Percentiles rank a stretch among this genome's conserved stretches.
Conservation (phyloP, 2,329 filamentous ascomycete species). For the Fusarium abutilonis region DNA sequence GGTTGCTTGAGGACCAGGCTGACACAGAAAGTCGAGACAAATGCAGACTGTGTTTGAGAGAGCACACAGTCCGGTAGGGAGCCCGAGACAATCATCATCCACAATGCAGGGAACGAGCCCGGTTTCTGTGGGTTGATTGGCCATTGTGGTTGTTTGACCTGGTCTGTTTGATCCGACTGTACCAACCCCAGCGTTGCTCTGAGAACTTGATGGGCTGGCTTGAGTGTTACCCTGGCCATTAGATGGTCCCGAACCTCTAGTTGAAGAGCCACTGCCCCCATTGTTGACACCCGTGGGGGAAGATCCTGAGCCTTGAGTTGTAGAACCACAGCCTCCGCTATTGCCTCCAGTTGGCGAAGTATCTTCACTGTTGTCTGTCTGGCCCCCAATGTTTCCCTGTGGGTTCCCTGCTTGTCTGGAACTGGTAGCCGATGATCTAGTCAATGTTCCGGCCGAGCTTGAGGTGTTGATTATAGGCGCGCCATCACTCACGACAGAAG, state of each 20-base stretch:
- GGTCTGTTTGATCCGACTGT: neutral
- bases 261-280: neutral
- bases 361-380: neutral
- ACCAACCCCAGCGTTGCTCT: neutral
- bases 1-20: neutral
- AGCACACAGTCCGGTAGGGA: slow-evolving; percentile 4
- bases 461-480: slow-evolving; percentile 7
- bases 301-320: no score
- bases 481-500: slow-evolving; percentile 3
- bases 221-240: neutral
- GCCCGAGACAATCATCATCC: slow-evolving; percentile 10
- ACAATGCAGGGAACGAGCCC: neutral
- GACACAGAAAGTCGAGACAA: slow-evolving; percentile 11
- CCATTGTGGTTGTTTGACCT: slow-evolving; percentile 5
- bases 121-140: neutral
- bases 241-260: neutral
- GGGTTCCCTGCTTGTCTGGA: neutral
- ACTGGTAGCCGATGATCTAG: neutral
- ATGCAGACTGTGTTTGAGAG: slow-evolving; percentile 2
- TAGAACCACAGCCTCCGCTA: no score
- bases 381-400: neutral
- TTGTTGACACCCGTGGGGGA: neutral
- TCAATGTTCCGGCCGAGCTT: neutral
- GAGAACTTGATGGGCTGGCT: neutral
- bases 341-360: neutral